Percentiles rank a stretch among this genome's conserved stretches.
Evolutionary conservation across 495 filamentous ascomycete genomes (phyloP).

Genomic region (Podospora didyma): DNA sequence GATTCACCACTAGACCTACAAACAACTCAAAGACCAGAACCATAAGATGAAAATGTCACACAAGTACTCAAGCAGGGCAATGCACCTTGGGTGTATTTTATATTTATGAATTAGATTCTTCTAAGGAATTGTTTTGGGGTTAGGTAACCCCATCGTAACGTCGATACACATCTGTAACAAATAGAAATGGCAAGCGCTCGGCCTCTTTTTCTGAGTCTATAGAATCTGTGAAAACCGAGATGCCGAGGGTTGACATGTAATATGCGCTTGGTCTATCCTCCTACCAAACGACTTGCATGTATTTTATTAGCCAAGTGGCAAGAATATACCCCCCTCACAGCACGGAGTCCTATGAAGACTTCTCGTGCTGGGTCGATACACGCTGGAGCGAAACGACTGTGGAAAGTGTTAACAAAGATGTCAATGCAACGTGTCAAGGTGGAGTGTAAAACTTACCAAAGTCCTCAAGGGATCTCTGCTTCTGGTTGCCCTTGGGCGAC

Average conservation of each 20-base stretch:
- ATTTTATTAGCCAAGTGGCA: background rate
- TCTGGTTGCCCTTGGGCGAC: conserved; percentile 66
- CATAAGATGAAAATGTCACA: no score
- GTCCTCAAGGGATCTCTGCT: conserved; percentile 77
- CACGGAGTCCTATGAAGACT: conserved; percentile 51
- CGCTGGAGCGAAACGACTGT: conserved; percentile 71
- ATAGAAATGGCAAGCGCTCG: conserved; percentile 25
- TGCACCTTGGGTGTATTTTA: background rate
- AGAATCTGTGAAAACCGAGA: conserved; percentile 17
- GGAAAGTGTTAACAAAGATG: conserved; percentile 27
- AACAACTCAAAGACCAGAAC: no score
- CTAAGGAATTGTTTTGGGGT: conserved; percentile 22
- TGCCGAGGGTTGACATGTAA: conserved; percentile 17
- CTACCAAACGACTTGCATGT: conserved; percentile 11
- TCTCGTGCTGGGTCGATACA: conserved; percentile 80
- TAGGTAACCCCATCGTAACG: conserved; percentile 20
- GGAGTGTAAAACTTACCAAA: conserved; percentile 39
- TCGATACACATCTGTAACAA: conserved; percentile 32
- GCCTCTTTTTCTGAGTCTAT: conserved; percentile 14
- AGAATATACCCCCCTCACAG: background rate
- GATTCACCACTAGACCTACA: no score
- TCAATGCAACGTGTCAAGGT: background rate
- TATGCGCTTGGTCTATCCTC: conserved; percentile 8
- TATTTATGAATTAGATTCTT: conserved; percentile 38
- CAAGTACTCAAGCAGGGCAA: background rate